These are phyloP conservation scores for Pestalotiopsis sp. DNA, from an alignment of 2,329 filamentous ascomycete species.

Conservation along the genomic window DNA sequence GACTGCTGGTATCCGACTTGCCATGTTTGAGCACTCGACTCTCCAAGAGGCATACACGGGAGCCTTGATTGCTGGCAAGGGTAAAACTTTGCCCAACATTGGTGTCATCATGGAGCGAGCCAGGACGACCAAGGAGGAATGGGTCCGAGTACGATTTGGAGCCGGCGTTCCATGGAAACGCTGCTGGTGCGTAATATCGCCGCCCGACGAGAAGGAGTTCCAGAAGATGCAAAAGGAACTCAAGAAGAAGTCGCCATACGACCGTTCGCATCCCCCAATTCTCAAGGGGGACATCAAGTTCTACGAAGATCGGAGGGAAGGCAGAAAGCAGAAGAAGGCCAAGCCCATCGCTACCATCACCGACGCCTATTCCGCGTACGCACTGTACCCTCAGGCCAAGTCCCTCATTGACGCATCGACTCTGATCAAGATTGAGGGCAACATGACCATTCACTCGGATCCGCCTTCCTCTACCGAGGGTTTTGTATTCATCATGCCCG, in stretches of 20 bases:
- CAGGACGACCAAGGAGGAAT: slow-evolving; percentile 79
- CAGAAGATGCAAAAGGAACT: slow-evolving; percentile 80
- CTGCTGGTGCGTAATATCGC: slow-evolving; percentile 94
- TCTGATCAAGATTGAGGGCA: slow-evolving; percentile 89
- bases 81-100: slow-evolving; percentile 87
- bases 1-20: slow-evolving; percentile 90
- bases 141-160: slow-evolving; percentile 93
- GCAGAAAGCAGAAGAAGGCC: slow-evolving; percentile 89
- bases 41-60: slow-evolving; percentile 97
- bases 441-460: slow-evolving; percentile 82
- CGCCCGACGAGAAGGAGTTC: slow-evolving; percentile 91
- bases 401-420: slow-evolving; percentile 93
- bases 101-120: slow-evolving; percentile 83
- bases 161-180: slow-evolving; percentile 94
- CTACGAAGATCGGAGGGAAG: slow-evolving; percentile 75
- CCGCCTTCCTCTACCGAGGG: slow-evolving; percentile 81
- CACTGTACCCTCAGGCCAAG: slow-evolving; percentile 94
- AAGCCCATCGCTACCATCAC: slow-evolving; percentile 89
- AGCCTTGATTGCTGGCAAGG: slow-evolving; percentile 92
- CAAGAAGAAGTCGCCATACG: slow-evolving; percentile 83
- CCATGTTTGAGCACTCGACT: slow-evolving; percentile 92
- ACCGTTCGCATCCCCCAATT: slow-evolving; percentile 65
- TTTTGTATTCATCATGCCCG: slow-evolving; percentile 98
- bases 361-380: slow-evolving; percentile 89
- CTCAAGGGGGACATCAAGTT: slow-evolving; percentile 93